Percentiles rank a stretch among this genome's conserved stretches.
Conservation (phyloP, 768 basidiomycete species). For the Kwoniella botswanensis region DNA sequence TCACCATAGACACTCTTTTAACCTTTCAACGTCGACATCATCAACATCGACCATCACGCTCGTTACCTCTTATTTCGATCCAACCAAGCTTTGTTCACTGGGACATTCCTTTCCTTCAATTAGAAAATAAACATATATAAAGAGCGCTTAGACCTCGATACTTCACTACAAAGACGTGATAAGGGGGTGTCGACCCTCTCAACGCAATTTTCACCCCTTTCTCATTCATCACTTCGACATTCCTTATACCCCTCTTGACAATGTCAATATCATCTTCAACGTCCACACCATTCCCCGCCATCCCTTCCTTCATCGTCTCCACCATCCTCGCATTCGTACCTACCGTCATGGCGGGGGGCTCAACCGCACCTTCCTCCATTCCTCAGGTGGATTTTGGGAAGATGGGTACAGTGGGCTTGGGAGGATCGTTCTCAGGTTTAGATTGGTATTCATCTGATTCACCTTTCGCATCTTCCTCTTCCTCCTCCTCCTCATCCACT, state of each 20-base stretch:
- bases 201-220: not conserved
- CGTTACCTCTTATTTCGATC: not conserved
- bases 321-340: slow-evolving; percentile 27
- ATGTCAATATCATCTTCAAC: not conserved
- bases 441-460: slow-evolving; percentile 59
- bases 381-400: slow-evolving; percentile 73
- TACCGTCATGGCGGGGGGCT: slow-evolving; percentile 33
- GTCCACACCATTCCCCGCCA: not conserved
- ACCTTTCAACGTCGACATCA: not conserved
- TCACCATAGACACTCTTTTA: slow-evolving; percentile 17
- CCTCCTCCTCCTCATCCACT: slow-evolving; percentile 66
- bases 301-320: slow-evolving; percentile 29
- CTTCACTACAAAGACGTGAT: not conserved
- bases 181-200: not conserved
- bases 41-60: not conserved
- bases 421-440: slow-evolving; percentile 86
- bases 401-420: slow-evolving; percentile 89
- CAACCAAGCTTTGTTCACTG: not conserved
- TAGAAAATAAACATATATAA: not conserved
- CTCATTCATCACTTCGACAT: not conserved
- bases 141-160: not conserved
- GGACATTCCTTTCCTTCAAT: slow-evolving; percentile 12
- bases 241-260: not conserved
- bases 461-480: slow-evolving; percentile 64
- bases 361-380: slow-evolving; percentile 57